Conservation (phyloP, 768 basidiomycete genomes). For the Roridomyces roridus region DNA sequence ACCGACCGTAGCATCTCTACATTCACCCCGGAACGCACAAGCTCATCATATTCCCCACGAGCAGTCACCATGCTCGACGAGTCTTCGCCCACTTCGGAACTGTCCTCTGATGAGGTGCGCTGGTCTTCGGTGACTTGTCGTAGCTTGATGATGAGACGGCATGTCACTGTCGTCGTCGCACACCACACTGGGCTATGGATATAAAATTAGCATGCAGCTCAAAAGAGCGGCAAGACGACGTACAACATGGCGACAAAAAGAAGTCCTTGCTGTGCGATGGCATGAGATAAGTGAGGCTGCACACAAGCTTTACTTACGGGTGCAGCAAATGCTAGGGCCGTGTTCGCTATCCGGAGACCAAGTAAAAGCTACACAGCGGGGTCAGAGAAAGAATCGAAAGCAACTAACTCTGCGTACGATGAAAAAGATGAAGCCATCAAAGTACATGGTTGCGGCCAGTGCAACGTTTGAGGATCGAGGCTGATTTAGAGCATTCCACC, state of each 20-base stretch:
- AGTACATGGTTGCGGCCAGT: conserved; percentile 15
- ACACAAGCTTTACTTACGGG: conserved; percentile 2
- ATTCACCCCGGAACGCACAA: conserved; percentile 14
- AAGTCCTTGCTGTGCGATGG: neutral
- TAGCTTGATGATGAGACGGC: conserved; percentile 21
- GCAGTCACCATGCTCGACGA: neutral
- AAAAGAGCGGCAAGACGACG: neutral
- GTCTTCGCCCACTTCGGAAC: neutral
- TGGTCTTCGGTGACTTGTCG: conserved; percentile 11
- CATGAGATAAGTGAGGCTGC: neutral
- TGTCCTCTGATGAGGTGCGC: neutral
- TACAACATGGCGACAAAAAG: conserved; percentile 26
- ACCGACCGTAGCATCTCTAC: conserved; percentile 23
- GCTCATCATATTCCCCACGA: conserved; percentile 19
- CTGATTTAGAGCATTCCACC: conserved; percentile 18
- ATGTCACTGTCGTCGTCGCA: conserved; percentile 21
- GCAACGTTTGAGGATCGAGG: conserved; percentile 15
- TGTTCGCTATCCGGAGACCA: conserved; percentile 22
- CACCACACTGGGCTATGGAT: conserved; percentile 20
- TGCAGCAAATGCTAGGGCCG: conserved; percentile 5
- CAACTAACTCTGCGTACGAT: too few species aligned
- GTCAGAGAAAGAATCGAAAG: neutral
- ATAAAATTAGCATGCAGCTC: neutral
- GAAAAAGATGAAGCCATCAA: conserved; percentile 19
- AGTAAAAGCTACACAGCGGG: neutral